Base-by-base conservation (phyloP, 2,329 filamentous ascomycete species). In the Triangularia verruculosa region DNA sequence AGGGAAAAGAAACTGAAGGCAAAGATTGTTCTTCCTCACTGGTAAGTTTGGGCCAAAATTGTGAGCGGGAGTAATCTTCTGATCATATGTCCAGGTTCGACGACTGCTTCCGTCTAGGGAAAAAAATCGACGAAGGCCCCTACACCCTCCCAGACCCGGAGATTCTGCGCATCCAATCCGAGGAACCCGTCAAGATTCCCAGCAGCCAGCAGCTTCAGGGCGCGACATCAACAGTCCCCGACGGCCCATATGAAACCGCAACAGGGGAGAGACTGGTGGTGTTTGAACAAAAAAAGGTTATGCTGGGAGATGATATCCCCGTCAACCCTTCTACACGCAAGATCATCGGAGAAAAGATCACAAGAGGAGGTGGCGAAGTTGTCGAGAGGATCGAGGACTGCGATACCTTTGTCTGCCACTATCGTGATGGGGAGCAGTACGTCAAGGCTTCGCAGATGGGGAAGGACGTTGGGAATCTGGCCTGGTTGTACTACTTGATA, bases 401-500 rank as follows among this genome's bases (percentile, higher is more conserved):
- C 59, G 87, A 96, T 73, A 92, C 92, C 74, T 92, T 92, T 71
- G 85, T 99, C 57, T 96, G 94, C 74, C 90, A 92, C 60, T 97
- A 89, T 74, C 90, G 95, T 43, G 90, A 94, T 27, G 93, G 93
- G 0, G 75, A 83, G 8, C 85, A 95, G 60, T 99, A 97, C 73
- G 74, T 91, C 25, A 80, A 82, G 51, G 94, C 95, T 4, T 90
- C 92, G 0, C 88, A 90, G 70, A 80, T 83, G 12, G 86, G 87
- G 61, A 96, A 94, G 71, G 88, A 93, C 51, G 91, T 99, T 12
- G 95, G 93, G 15, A 99, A 96, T 73, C 80, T 99, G 22, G 88
- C 93, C 0, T 99, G 95, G 95, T 82, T 99, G 12, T 98, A 95
- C 75, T 89, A 94, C 75, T 81, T 99, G 61, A 96, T 98, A 73